Percentiles rank a stretch among this genome's conserved stretches.
These are phyloP conservation scores for Aspergillus diversus DNA, from an alignment of 495 filamentous ascomycete species.

Conservation along the genomic window DNA sequence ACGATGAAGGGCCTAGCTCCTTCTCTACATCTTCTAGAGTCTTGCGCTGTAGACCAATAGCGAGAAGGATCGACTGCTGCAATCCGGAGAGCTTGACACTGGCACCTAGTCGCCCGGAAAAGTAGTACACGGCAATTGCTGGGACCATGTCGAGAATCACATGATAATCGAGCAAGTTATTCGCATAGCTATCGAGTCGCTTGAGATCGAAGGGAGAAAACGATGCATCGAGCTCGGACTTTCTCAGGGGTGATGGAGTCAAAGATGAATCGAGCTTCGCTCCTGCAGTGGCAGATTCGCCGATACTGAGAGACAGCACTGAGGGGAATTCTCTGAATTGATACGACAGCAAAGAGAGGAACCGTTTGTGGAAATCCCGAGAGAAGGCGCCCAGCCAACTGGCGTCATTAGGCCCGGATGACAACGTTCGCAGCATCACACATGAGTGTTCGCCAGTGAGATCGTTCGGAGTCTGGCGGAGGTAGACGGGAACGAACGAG, in stretches of 20 bases:
- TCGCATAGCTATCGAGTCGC: constrained; percentile 90
- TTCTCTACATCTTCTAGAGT: constrained; percentile 78
- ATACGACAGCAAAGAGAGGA: constrained; percentile 85
- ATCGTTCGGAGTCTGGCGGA: constrained; percentile 94
- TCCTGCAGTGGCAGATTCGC: constrained; percentile 81
- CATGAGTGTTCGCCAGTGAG: constrained; percentile 97
- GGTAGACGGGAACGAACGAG: constrained; percentile 86
- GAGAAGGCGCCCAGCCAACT: constrained; percentile 89
- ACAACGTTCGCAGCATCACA: constrained; percentile 86
- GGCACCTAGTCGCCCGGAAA: constrained; percentile 70
- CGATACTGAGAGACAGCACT: constrained; percentile 80
- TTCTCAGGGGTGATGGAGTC: constrained; percentile 59
- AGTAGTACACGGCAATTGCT: constrained; percentile 76
- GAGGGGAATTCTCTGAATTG: constrained; percentile 88
- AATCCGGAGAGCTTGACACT: constrained; percentile 72
- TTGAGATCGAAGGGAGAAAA: constrained; percentile 94
- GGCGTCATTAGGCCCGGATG: constrained; percentile 62
- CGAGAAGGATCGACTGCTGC: constrained; percentile 83
- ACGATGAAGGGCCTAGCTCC: constrained; percentile 72
- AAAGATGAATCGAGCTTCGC: constrained; percentile 59
- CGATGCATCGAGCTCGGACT: constrained; percentile 69
- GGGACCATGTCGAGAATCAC: constrained; percentile 95
- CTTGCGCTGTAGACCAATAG: constrained; percentile 88
- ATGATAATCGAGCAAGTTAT: constrained; percentile 96
- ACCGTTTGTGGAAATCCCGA: constrained; percentile 89